A percentile compares a stretch with the other conserved stretches of the same genome.
Conservation (phyloP, 1,284 basidiomycete species). For the Clitocybe nebularis region DNA sequence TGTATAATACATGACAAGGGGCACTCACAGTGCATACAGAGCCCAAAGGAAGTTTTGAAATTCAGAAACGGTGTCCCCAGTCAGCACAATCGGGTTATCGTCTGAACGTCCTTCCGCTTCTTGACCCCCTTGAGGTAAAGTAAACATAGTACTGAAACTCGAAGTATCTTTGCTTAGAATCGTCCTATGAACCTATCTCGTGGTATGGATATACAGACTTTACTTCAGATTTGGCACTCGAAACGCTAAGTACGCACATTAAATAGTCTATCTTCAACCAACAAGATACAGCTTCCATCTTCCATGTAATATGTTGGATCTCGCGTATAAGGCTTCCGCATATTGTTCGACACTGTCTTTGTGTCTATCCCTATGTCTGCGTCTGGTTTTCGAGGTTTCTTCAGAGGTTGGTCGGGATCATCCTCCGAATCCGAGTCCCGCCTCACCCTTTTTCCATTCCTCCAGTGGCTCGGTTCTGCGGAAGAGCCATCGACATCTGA, state of each 20-base stretch:
- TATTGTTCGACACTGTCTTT: constrained; percentile 7
- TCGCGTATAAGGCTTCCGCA: constrained; percentile 15
- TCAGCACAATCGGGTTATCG: constrained; percentile 55
- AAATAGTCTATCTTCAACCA: constrained; percentile 52
- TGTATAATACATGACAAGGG: constrained; percentile 1
- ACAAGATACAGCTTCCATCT: constrained; percentile 22
- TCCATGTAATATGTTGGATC: constrained; percentile 23
- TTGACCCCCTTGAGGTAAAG: constrained; percentile 49
- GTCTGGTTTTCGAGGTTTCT: too few relatives aligned
- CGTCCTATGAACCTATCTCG: constrained; percentile 56
- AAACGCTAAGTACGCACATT: constrained; percentile 41
- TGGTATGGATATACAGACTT: neutral
- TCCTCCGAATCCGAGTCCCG: too few relatives aligned
- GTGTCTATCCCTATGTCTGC: constrained; percentile 7
- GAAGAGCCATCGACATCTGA: too few relatives aligned
- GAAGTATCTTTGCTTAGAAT: constrained; percentile 60
- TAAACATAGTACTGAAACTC: constrained; percentile 60
- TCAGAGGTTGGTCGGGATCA: too few relatives aligned
- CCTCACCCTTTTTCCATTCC: neutral
- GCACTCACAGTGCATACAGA: constrained; percentile 42
- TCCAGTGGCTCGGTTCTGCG: neutral
- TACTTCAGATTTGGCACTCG: neutral
- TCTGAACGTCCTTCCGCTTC: constrained; percentile 55
- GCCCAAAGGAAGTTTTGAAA: constrained; percentile 68
- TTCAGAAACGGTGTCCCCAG: constrained; percentile 55